A percentile compares a stretch with the other conserved stretches of the same genome.
Evolutionary conservation across 805 yeast species (phyloP).

Genomic region (Metschnikowia amazonensis): DNA sequence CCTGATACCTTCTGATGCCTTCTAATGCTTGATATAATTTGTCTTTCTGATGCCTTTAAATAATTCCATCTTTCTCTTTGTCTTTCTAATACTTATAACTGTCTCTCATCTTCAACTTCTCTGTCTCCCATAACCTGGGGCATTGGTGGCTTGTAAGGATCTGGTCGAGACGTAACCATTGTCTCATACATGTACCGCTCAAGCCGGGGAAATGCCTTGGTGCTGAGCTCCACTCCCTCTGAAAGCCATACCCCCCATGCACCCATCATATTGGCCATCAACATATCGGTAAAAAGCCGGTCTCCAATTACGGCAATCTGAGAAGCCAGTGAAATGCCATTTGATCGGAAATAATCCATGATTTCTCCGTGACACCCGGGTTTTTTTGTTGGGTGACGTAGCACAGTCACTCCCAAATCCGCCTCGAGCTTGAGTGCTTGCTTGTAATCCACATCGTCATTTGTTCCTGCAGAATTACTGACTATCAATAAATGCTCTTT

Average conservation of each 20-base stretch:
- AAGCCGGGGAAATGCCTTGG: conserved; percentile 46
- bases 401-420: conserved; percentile 63
- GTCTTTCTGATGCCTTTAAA: no score
- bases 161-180: conserved; percentile 13
- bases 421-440: conserved; percentile 64
- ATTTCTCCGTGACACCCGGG: conserved; percentile 79
- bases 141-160: conserved; percentile 18
- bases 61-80: no score
- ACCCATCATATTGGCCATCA: conserved; percentile 95
- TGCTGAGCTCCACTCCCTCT: conserved; percentile 64
- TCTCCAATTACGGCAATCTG: conserved; percentile 90
- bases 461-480: conserved; percentile 90
- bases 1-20: no score
- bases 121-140: no score
- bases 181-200: conserved; percentile 44
- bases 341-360: conserved; percentile 49
- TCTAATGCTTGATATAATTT: no score
- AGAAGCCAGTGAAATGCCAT: conserved; percentile 44
- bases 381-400: conserved; percentile 70
- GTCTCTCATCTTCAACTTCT: no score
- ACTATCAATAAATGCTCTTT: conserved; percentile 67
- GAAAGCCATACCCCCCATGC: conserved; percentile 78
- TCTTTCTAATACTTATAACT: no score
- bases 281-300: conserved; percentile 81
- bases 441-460: conserved; percentile 56